Evolutionary conservation across 2,329 filamentous ascomycete species (phyloP).

Genomic region (Coleophoma cylindrospora): DNA sequence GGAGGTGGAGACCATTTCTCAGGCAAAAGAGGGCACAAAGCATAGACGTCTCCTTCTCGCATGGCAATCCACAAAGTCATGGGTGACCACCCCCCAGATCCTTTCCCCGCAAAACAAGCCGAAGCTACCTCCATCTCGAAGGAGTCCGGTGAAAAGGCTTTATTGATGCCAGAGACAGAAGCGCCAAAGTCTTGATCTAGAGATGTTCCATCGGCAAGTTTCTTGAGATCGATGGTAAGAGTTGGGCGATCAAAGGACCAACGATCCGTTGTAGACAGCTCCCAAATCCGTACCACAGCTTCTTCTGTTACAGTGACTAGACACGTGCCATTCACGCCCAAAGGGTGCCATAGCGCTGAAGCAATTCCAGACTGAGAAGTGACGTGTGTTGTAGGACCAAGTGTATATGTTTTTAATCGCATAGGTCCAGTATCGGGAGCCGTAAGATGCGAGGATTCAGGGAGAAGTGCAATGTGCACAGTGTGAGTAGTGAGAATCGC

Average conservation of each 20-base stretch:
- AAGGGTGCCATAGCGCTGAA: slow-evolving; percentile 86
- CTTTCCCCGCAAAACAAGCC: slow-evolving; percentile 67
- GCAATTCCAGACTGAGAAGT: slow-evolving; percentile 77
- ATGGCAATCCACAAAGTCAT: slow-evolving; percentile 99
- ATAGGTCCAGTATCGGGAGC: slow-evolving; percentile 63
- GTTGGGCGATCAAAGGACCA: slow-evolving; percentile 84
- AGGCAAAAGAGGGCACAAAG: slow-evolving; percentile 84
- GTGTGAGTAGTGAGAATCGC: slow-evolving; percentile 85
- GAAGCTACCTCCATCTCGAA: slow-evolving; percentile 94
- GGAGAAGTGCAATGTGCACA: slow-evolving; percentile 80
- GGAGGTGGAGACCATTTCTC: slow-evolving; percentile 77
- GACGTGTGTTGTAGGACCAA: slow-evolving; percentile 91
- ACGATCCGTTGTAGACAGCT: slow-evolving; percentile 75
- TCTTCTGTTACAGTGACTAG: slow-evolving; percentile 86
- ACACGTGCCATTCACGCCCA: slow-evolving; percentile 76
- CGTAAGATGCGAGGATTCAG: slow-evolving; percentile 71
- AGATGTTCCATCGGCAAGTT: slow-evolving; percentile 78
- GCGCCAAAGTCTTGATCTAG: slow-evolving; percentile 80
- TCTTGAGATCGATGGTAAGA: slow-evolving; percentile 81
- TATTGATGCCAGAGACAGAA: slow-evolving; percentile 67
- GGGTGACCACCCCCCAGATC: slow-evolving; percentile 80
- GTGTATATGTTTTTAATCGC: slow-evolving; percentile 79
- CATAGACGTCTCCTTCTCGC: slow-evolving; percentile 88
- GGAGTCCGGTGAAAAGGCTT: slow-evolving; percentile 80
- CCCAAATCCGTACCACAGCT: slow-evolving; percentile 86